A percentile compares a stretch with the other conserved stretches of the same genome.
phyloP scores from a whole-genome alignment of 352 stramenopile species.

The Globisporangium iwayamae region DNA sequence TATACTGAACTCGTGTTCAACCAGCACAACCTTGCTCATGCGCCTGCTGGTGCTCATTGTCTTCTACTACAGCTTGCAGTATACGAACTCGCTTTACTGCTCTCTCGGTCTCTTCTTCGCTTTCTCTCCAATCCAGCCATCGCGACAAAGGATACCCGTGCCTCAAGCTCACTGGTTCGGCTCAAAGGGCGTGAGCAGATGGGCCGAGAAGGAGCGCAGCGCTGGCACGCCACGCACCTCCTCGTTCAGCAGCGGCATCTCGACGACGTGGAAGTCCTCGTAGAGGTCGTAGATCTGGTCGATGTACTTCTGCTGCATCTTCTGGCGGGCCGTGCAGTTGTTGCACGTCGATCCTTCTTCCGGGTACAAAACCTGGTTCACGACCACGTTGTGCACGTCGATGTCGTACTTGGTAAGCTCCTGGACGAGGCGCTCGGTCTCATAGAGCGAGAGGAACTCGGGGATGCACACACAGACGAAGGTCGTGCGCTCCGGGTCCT shows the following conservation, averaged over 20 bases:
- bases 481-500: constrained; percentile 97
- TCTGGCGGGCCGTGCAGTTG: constrained; percentile 96
- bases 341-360: constrained; percentile 71
- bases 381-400: constrained; percentile 99
- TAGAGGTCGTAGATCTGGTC: constrained; percentile 99
- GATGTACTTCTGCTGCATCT: constrained; percentile 99
- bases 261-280: constrained; percentile 98
- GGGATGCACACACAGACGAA: constrained; percentile 99
- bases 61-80: constrained; percentile 4
- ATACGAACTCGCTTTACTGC: neutral
- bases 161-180: constrained; percentile 32
- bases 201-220: constrained; percentile 92
- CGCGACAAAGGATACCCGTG: too few species aligned
- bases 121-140: too few species aligned
- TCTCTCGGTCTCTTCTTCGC: neutral
- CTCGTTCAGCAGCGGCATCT: constrained; percentile 98
- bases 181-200: constrained; percentile 94
- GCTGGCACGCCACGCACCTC: constrained; percentile 96
- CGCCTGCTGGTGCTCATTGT: neutral
- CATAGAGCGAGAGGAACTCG: constrained; percentile 99
- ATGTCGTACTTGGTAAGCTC: constrained; percentile 99
- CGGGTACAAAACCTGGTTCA: constrained; percentile 98
- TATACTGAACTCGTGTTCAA: too few species aligned
- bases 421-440: constrained; percentile 98
- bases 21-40: too few species aligned